Evolutionary conservation across 352 stramenopile genomes (phyloP).

Genomic region (Pythium aphanidermatum): DNA sequence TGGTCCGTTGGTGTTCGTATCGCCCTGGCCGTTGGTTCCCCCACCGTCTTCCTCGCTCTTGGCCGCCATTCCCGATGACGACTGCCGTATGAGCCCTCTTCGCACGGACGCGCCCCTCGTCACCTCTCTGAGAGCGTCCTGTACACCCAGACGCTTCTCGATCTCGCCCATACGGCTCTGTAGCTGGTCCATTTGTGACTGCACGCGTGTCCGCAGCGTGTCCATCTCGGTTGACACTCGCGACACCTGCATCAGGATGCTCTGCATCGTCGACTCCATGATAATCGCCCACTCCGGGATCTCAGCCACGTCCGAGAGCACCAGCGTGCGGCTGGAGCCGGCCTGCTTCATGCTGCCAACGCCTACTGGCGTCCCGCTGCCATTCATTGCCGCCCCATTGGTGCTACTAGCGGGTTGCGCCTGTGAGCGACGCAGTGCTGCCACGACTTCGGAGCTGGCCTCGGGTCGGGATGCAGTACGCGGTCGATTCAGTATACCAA

Average conservation of each 20-base stretch:
- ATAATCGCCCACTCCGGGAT: conserved; percentile 41
- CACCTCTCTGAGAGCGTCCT: conserved; percentile 48
- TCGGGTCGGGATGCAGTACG: too few species aligned
- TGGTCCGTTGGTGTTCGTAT: too few species aligned
- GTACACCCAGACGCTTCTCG: conserved; percentile 33
- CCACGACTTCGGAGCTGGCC: too few species aligned
- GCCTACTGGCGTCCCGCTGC: too few species aligned
- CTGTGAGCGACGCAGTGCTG: too few species aligned
- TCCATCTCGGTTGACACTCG: conserved; percentile 54
- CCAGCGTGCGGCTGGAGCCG: neutral
- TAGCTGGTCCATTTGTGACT: conserved; percentile 24
- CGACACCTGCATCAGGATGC: conserved; percentile 43
- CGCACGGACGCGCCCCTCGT: conserved; percentile 19
- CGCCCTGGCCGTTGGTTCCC: too few species aligned
- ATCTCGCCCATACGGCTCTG: conserved; percentile 25
- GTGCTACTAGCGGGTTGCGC: too few species aligned
- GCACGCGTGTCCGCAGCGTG: conserved; percentile 33
- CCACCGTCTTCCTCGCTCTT: neutral
- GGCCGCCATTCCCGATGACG: neutral
- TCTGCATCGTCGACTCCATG: conserved; percentile 47
- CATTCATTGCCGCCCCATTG: too few species aligned
- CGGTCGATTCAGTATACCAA: too few species aligned
- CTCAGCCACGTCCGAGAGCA: conserved; percentile 1
- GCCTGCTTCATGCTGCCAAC: neutral
- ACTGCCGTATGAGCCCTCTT: neutral